Conservation (phyloP, 441 rosid genomes). For the Sinapis alba region DNA sequence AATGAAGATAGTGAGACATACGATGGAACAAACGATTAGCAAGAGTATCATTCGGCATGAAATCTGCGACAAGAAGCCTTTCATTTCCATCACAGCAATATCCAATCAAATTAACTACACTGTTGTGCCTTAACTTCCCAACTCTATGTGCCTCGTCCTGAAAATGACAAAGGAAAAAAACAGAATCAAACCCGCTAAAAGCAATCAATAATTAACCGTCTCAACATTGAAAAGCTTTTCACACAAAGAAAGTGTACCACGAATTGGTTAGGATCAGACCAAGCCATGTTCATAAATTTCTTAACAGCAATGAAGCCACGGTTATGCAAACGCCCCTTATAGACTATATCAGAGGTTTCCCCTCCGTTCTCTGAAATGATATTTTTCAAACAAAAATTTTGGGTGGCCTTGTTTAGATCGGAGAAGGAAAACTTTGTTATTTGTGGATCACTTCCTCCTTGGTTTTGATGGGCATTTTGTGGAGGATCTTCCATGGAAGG, state of each 20-base stretch:
- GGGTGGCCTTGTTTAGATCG: constrained; percentile 72
- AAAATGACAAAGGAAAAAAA: neutral
- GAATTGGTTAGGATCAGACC: constrained; percentile 79
- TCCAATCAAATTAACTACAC: constrained; percentile 83
- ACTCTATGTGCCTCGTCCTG: constrained; percentile 85
- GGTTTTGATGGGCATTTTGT: neutral
- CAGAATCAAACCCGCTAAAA: neutral
- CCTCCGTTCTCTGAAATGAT: constrained; percentile 76
- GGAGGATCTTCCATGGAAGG: constrained; percentile 44
- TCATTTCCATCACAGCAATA: constrained; percentile 88
- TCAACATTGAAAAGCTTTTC: neutral
- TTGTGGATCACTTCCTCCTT: constrained; percentile 11
- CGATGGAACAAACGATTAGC: constrained; percentile 88
- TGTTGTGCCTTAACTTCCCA: constrained; percentile 70
- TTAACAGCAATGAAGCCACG: constrained; percentile 73
- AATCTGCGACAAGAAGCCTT: constrained; percentile 87
- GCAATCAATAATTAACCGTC: neutral
- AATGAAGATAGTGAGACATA: constrained; percentile 36
- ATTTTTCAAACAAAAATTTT: constrained; percentile 62
- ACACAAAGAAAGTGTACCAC: constrained; percentile 43
- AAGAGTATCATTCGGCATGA: constrained; percentile 83
- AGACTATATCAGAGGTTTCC: constrained; percentile 65
- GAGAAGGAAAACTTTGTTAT: constrained; percentile 64
- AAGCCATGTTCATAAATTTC: constrained; percentile 60
- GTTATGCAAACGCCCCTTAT: constrained; percentile 63